Conservation (phyloP, 2,329 filamentous ascomycete genomes). For the Albifimbria verrucaria region DNA sequence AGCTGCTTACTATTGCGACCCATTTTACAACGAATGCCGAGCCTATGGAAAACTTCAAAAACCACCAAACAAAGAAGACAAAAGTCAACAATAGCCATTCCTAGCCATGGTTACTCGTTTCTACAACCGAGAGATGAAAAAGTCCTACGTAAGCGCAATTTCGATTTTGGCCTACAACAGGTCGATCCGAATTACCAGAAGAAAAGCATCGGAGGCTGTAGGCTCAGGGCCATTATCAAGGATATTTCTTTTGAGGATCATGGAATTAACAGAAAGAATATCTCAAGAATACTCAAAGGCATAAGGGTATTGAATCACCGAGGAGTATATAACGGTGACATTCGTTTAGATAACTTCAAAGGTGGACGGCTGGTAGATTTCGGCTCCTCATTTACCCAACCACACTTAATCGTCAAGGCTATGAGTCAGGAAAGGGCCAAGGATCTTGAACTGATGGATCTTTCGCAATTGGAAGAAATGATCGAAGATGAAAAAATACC, state of each 20-base stretch:
- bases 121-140: conserved; percentile 7
- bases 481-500: conserved; percentile 10
- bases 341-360: conserved; percentile 10
- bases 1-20: conserved; percentile 16
- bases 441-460: conserved; percentile 8
- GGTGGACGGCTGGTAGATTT: conserved; percentile 13
- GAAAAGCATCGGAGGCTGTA: conserved; percentile 7
- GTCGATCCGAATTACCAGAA: conserved; percentile 10
- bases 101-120: conserved; percentile 12
- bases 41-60: conserved; percentile 15
- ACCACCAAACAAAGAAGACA: background rate
- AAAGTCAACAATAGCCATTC: conserved; percentile 2
- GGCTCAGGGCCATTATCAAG: conserved; percentile 13
- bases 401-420: conserved; percentile 10
- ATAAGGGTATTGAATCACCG: conserved; percentile 7
- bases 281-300: conserved; percentile 1
- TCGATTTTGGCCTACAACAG: conserved; percentile 8
- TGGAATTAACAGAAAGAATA: conserved; percentile 3
- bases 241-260: conserved; percentile 8
- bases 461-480: conserved; percentile 13
- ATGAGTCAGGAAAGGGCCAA: background rate
- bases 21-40: conserved; percentile 17
- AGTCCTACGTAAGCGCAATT: background rate
- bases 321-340: conserved; percentile 11
- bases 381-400: conserved; percentile 14